A percentile compares a stretch with the other conserved stretches of the same genome.
Evolutionary conservation across 2,329 filamentous ascomycete genomes (phyloP).

Genomic region (Penicillium sp.): DNA sequence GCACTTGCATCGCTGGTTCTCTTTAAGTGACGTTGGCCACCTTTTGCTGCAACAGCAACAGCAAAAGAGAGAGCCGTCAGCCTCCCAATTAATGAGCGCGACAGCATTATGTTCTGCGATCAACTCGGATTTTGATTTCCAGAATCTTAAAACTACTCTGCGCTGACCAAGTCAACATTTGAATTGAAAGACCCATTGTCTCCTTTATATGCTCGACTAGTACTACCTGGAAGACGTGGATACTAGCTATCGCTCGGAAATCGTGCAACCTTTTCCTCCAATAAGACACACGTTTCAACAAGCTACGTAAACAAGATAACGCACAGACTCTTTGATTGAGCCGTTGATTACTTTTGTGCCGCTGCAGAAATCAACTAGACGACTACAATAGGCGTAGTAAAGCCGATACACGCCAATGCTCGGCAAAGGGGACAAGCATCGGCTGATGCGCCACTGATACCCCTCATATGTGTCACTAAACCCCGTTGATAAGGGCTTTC

Average conservation of each 20-base stretch:
- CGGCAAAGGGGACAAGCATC: neutral
- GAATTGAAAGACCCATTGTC: neutral
- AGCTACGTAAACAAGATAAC: neutral
- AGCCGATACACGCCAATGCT: neutral
- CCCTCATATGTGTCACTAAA: neutral
- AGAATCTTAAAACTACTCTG: neutral
- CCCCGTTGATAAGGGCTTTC: neutral
- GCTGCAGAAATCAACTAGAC: neutral
- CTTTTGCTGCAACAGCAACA: neutral
- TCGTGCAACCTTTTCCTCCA: neutral
- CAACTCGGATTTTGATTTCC: neutral
- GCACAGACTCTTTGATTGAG: neutral
- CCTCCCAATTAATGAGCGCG: neutral
- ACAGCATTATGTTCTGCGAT: neutral
- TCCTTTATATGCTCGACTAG: neutral
- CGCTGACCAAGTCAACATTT: neutral
- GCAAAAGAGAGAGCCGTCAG: neutral
- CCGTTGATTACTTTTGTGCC: neutral
- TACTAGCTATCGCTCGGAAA: neutral
- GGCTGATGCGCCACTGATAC: neutral
- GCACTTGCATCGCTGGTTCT: neutral
- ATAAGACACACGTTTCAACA: neutral
- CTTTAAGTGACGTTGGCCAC: neutral
- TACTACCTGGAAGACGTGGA: neutral
- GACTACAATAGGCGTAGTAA: neutral